phyloP scores from a whole-genome alignment of 305 asterid genomes.

The Fraxinus paxiana region DNA sequence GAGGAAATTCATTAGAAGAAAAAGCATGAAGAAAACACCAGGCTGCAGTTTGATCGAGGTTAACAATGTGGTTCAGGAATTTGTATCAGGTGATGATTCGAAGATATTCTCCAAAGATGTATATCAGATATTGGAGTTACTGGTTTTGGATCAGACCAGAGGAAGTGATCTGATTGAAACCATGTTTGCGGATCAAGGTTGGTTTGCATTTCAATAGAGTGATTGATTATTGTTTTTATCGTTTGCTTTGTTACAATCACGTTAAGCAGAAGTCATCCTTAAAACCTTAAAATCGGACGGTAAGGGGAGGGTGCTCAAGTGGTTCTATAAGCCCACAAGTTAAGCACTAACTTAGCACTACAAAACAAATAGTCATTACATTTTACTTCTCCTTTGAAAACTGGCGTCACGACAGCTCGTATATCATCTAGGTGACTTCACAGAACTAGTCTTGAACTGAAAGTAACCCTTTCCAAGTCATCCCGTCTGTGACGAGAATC shows the following conservation, averaged over 20 bases:
- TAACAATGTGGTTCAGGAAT: conserved; percentile 55
- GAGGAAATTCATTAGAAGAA: conserved; percentile 64
- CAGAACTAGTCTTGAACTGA: no score
- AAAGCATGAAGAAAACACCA: conserved; percentile 64
- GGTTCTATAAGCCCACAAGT: background rate
- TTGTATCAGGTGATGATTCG: conserved; percentile 57
- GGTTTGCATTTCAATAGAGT: background rate
- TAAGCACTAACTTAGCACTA: background rate
- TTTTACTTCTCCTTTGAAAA: background rate
- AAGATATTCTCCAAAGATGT: conserved; percentile 49
- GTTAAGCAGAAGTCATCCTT: background rate
- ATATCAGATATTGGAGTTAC: conserved; percentile 34
- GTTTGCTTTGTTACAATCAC: background rate
- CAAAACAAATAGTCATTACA: background rate
- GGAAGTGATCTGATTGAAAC: conserved; percentile 28
- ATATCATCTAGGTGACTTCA: no score
- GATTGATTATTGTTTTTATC: background rate
- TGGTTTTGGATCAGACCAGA: conserved; percentile 47
- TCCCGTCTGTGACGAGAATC: background rate
- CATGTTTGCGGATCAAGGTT: background rate
- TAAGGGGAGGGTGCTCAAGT: background rate
- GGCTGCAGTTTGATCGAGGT: conserved; percentile 75
- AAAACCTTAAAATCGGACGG: background rate
- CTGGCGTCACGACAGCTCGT: no score
- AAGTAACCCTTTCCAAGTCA: background rate